Evolutionary conservation across 1,284 basidiomycete species (phyloP), one percentile per base, ranked within the genome.

Genomic region (Apiotrichum domesticum): DNA sequence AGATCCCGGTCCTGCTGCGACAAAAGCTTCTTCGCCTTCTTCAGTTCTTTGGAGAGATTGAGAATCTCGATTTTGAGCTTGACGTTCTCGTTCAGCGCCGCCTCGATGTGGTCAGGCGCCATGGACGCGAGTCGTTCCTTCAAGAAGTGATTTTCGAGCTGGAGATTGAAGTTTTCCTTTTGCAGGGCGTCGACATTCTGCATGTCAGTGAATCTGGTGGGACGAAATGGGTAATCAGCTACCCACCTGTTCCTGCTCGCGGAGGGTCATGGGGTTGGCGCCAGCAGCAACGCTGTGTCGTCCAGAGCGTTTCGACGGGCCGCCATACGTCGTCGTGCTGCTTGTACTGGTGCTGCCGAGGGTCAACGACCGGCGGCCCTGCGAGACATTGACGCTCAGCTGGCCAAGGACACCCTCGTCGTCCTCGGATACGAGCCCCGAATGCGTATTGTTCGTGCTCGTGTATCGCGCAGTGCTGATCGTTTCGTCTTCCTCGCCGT

Each of bases 141-240:
- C 50, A 94, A 83, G 71, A 95, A 94, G 72, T 93, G 90, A 5
- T 95, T 89, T 63, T 91, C 89, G 54, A 95, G 83, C 73, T 96
- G 94, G 70, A 96, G 85, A 67, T 87, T 88, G 77, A 95, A 95
- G 79, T 94, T 92, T 74, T 96, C 91, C 74, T 93, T 94, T 80
- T 94, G 94, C 66, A 93, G 82, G 62, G 86, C 86, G 77, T 96
- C 90, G 69, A 95, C 90, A 72, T 93, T 88, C 91, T 95, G 66
- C 29, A 29, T 29, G 29, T n/a, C 6, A 6, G 46, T 59, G 37
- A 63, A 47, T 29, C 29, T 47, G 3, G n/a, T n/a, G n/a, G n/a
- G n/a, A n/a, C n/a, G 41, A 42, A 7, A 42, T 42, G 41, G 9
- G 29, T 29, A 29, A 29, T 29, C 29, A 29, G 29, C 29, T 29